Percentiles rank a stretch among this genome's conserved stretches.
phyloP scores from a whole-genome alignment of 768 basidiomycete species.

The Macrolepiota dolichaula region DNA sequence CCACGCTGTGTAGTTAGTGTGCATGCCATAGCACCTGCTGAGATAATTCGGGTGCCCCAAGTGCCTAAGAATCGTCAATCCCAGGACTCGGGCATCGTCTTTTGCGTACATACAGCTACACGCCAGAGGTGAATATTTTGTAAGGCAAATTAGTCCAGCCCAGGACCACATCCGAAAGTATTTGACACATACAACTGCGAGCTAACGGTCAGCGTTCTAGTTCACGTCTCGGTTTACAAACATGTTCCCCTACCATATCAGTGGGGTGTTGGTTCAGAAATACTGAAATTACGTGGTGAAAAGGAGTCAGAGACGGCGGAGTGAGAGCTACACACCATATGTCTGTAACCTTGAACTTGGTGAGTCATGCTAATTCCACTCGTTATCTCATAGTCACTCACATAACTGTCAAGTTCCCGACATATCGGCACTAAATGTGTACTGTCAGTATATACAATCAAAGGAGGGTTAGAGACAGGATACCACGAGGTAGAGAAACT shows the following conservation, averaged over 20 bases:
- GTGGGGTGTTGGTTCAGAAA: background rate
- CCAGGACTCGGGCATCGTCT: background rate
- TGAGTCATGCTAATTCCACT: background rate
- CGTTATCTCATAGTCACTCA: conserved; percentile 2
- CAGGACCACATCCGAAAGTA: background rate
- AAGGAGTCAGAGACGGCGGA: background rate
- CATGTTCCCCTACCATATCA: background rate
- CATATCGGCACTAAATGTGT: conserved; percentile 17
- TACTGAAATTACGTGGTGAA: background rate
- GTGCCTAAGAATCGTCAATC: conserved; percentile 11
- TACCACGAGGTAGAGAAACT: conserved; percentile 20
- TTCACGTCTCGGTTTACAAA: too few relatives aligned
- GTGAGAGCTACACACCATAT: background rate
- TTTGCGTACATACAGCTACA: conserved; percentile 14
- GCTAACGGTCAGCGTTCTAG: too few relatives aligned
- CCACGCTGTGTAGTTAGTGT: conserved; percentile 23
- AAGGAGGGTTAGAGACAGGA: background rate
- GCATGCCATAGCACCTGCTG: conserved; percentile 15
- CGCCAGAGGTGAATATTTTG: background rate
- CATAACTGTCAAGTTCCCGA: conserved; percentile 19
- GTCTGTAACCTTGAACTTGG: background rate
- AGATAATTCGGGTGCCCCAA: conserved; percentile 20
- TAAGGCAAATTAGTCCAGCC: background rate
- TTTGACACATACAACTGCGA: too few relatives aligned
- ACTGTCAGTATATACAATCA: background rate